Conservation (phyloP, 371 early-diverging fungal genomes). For the Mucor ambiguus region DNA sequence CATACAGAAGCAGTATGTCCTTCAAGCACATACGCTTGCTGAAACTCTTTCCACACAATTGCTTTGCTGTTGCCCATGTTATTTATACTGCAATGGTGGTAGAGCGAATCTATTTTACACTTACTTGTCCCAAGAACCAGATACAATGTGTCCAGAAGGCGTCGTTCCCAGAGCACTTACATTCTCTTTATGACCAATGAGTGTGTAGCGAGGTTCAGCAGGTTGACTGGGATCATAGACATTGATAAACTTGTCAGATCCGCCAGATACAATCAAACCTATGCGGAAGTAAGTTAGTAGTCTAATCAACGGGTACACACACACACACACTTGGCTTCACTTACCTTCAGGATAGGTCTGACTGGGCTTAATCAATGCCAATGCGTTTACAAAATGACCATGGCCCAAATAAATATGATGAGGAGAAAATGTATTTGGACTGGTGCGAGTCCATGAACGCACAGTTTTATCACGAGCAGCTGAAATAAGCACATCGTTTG, state of each 20-base stretch:
- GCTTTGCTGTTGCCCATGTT: slow-evolving; percentile 22
- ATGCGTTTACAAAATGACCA: slow-evolving; percentile 79
- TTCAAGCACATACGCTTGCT: slow-evolving; percentile 64
- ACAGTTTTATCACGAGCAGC: slow-evolving; percentile 82
- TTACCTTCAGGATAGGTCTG: slow-evolving; percentile 67
- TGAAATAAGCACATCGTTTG: slow-evolving; percentile 69
- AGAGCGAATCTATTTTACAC: background rate
- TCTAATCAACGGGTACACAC: background rate
- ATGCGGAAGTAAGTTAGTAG: background rate
- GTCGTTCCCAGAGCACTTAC: slow-evolving; percentile 79
- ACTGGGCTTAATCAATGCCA: slow-evolving; percentile 67
- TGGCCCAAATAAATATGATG: slow-evolving; percentile 70
- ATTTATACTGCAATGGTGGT: background rate
- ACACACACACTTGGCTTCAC: background rate
- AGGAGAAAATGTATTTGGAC: slow-evolving; percentile 51
- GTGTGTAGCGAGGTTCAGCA: slow-evolving; percentile 61
- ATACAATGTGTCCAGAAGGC: slow-evolving; percentile 73
- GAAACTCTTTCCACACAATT: slow-evolving; percentile 84
- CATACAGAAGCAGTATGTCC: slow-evolving; percentile 93
- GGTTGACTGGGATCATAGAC: slow-evolving; percentile 73
- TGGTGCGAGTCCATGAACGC: slow-evolving; percentile 62
- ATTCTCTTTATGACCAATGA: slow-evolving; percentile 88
- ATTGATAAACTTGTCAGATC: slow-evolving; percentile 83
- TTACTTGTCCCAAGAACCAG: slow-evolving; percentile 98
- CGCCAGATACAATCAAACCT: slow-evolving; percentile 85